Percentiles rank a stretch among this genome's conserved stretches.
phyloP scores from a whole-genome alignment of 371 early-diverging fungal species.

The Zopfochytrium polystomum region DNA sequence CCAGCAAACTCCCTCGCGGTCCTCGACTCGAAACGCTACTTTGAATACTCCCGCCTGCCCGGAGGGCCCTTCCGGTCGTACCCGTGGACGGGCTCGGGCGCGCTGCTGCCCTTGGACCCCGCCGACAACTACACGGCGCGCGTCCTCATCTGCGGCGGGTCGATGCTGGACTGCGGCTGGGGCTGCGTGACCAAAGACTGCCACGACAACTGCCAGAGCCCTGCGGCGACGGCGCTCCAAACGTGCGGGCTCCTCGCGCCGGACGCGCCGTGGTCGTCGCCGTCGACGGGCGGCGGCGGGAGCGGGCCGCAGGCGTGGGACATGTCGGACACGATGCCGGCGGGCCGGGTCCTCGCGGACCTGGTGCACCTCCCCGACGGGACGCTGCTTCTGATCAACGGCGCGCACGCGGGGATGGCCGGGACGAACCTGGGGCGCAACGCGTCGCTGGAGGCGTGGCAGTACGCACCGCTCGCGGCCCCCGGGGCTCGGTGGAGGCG shows the following conservation, averaged over 20 bases:
- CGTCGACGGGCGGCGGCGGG: neutral
- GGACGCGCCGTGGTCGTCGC: constrained; percentile 5
- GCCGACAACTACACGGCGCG: constrained; percentile 57
- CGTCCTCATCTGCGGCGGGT: constrained; percentile 61
- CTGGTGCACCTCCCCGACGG: constrained; percentile 49
- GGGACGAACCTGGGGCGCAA: constrained; percentile 49
- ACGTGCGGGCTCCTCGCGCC: constrained; percentile 14
- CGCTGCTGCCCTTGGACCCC: constrained; percentile 59
- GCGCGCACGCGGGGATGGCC: constrained; percentile 62
- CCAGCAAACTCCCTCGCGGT: neutral
- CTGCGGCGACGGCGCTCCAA: neutral
- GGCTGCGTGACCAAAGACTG: neutral
- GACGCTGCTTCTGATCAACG: constrained; percentile 58
- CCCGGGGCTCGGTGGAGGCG: constrained; percentile 20
- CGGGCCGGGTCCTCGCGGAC: constrained; percentile 17
- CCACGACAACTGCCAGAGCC: neutral
- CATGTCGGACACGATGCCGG: constrained; percentile 8
- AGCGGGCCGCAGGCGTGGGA: too few species aligned
- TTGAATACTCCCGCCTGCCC: constrained; percentile 15
- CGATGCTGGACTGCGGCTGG: constrained; percentile 1
- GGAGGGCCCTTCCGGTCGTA: constrained; percentile 47
- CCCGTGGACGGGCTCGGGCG: constrained; percentile 59
- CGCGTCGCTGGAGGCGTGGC: constrained; percentile 56
- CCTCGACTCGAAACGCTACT: constrained; percentile 11
- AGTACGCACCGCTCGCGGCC: constrained; percentile 50